phyloP scores from a whole-genome alignment of 257 asterid species.

The Nemophila menziesii region DNA sequence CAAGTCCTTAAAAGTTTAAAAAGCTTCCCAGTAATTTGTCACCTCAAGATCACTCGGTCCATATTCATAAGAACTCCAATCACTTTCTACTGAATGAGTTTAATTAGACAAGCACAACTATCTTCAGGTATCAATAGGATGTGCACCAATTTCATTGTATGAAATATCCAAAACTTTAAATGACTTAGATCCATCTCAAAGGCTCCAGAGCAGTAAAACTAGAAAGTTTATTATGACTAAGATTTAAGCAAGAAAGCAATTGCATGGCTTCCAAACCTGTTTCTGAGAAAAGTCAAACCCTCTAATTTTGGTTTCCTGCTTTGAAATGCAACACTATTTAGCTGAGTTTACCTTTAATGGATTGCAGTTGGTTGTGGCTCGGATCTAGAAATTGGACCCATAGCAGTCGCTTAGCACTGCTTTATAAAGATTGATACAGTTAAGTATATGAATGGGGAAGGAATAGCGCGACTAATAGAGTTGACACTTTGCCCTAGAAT shows the following conservation, averaged over 20 bases:
- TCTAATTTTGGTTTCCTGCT: too few species aligned
- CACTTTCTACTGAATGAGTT: constrained; percentile 33
- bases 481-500: too few species aligned
- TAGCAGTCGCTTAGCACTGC: constrained; percentile 53
- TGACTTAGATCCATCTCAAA: constrained; percentile 40
- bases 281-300: too few species aligned
- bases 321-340: background rate
- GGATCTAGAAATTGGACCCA: constrained; percentile 96
- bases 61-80: constrained; percentile 32
- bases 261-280: constrained; percentile 89
- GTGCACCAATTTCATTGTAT: constrained; percentile 72
- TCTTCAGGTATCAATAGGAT: constrained; percentile 66
- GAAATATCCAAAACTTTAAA: constrained; percentile 59
- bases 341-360: constrained; percentile 59
- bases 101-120: constrained; percentile 72
- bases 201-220: constrained; percentile 74
- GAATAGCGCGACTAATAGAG: too few species aligned
- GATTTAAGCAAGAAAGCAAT: constrained; percentile 68
- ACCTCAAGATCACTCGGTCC: too few species aligned
- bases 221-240: constrained; percentile 49
- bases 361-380: constrained; percentile 68
- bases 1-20: constrained; percentile 44
- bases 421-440: too few species aligned
- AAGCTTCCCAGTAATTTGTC: constrained; percentile 67
- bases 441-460: too few species aligned